Evolutionary conservation across 495 filamentous ascomycete species (phyloP).

Genomic region (Neurospora sp.): DNA sequence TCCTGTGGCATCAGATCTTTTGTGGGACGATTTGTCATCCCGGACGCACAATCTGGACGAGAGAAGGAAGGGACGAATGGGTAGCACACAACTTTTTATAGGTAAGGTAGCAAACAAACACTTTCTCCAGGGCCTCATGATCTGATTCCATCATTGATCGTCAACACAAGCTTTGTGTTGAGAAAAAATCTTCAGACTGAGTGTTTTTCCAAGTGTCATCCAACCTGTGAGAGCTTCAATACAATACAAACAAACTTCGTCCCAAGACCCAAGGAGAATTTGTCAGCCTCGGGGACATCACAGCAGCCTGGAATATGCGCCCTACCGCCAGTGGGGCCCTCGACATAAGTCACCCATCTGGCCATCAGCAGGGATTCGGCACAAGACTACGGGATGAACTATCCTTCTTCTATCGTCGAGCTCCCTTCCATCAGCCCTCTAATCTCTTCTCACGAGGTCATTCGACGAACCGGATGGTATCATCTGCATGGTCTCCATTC

Average conservation of each 20-base stretch:
- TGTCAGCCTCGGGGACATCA: neutral
- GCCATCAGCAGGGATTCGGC: neutral
- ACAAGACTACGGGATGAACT: neutral
- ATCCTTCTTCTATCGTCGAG: neutral
- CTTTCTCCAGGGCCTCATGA: neutral
- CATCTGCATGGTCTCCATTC: neutral
- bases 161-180: neutral
- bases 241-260: neutral
- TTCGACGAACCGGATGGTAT: neutral
- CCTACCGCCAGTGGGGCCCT: neutral
- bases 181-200: neutral
- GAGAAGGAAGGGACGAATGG: neutral
- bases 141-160: too few relatives aligned
- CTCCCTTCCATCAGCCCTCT: neutral
- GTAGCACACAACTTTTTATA: neutral
- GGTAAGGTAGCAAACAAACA: neutral
- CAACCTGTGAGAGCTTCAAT: neutral
- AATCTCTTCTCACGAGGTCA: neutral
- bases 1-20: neutral
- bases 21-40: neutral
- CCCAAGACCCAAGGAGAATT: neutral
- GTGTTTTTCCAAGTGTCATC: neutral
- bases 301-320: neutral
- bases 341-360: neutral
- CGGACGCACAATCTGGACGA: neutral